Base-by-base conservation (phyloP, 805 yeast genomes). In the Maudiozyma serrabonitensis region DNA sequence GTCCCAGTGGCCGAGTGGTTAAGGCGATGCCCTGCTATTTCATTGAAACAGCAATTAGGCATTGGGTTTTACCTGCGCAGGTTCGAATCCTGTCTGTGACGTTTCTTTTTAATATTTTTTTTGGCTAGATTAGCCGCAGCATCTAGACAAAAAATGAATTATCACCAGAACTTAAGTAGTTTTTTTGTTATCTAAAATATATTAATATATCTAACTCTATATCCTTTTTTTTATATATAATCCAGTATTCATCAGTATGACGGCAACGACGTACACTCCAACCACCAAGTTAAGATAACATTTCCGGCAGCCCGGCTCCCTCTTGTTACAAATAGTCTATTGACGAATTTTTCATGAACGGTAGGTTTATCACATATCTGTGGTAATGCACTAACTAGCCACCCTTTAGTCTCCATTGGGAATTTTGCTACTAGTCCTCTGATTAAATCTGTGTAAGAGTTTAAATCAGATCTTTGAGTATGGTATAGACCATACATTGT, bases 81-180 rank as follows among this genome's bases (percentile, higher is more conserved):
- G 96, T 87, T 88, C 95, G 96, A 87, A 87, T 87, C 96, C 95
- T 88, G 95, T 87, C 95, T 84, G 95, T 87, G 86, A 86, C 96
- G 95, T 58, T 65, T 68, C 72, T 72, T 78, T 73, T 78, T 78
- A 3, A 21, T 15, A 19, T 4, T 28, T 6, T 15, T 28, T 15
- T n/a, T n/a, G 16, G 4, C 16, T 34, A 23, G 13, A 41, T 25
- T 35, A 35, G 43, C 43, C 43, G 21, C 43, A 18, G 23, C 1
- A 13, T 21, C 4, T 21, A 3, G 23, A 21, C 23, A 4, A 21
- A 21, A 21, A 21, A 21, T 21, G 23, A 21, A 21, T 4, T 21
- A 3, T 35, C 15, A 11, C 16, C 6, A 35, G 7, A 3, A 35
- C 15, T 7, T 32, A 2, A 32, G 9, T 15, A 16, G 18, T 15